Evolutionary conservation across 2,329 filamentous ascomycete species (phyloP).

Genomic region (Elsinoe batatas): DNA sequence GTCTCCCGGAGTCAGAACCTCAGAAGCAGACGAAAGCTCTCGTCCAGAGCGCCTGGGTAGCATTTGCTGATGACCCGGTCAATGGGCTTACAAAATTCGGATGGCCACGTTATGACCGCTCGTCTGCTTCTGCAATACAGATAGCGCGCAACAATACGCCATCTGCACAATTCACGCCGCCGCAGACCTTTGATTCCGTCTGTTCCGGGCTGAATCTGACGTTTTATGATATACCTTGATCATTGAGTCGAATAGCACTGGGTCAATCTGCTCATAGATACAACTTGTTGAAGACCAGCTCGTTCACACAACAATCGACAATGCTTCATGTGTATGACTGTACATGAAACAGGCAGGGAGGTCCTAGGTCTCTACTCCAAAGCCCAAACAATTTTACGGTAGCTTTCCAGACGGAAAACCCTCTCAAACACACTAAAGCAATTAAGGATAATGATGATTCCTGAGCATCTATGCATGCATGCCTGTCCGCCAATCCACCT

Average conservation of each 20-base stretch:
- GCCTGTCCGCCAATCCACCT: not conserved
- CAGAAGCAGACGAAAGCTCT: constrained; percentile 19
- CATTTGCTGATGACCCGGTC: constrained; percentile 27
- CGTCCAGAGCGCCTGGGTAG: constrained; percentile 24
- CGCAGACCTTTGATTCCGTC: constrained; percentile 8
- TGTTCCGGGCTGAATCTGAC: constrained; percentile 2
- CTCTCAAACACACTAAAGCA: too few species aligned
- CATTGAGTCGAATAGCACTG: not conserved
- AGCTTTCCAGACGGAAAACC: too few species aligned
- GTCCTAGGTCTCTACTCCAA: too few species aligned
- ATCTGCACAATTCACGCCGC: not conserved
- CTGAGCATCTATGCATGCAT: too few species aligned
- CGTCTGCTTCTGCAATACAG: not conserved
- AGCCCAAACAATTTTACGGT: too few species aligned
- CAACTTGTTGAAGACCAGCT: too few species aligned
- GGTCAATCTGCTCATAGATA: too few species aligned
- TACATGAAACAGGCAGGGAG: too few species aligned
- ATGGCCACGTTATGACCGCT: constrained; percentile 29
- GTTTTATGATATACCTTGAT: constrained; percentile 6
- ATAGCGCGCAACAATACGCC: constrained; percentile 2
- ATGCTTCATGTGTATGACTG: too few species aligned
- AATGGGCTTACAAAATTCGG: constrained; percentile 25
- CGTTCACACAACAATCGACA: too few species aligned
- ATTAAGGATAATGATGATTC: too few species aligned
- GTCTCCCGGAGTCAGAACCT: constrained; percentile 16